Percentiles rank a stretch among this genome's conserved stretches.
Evolutionary conservation across 257 asterid genomes (phyloP).

Genomic region (Jacaranda mimosifolia): DNA sequence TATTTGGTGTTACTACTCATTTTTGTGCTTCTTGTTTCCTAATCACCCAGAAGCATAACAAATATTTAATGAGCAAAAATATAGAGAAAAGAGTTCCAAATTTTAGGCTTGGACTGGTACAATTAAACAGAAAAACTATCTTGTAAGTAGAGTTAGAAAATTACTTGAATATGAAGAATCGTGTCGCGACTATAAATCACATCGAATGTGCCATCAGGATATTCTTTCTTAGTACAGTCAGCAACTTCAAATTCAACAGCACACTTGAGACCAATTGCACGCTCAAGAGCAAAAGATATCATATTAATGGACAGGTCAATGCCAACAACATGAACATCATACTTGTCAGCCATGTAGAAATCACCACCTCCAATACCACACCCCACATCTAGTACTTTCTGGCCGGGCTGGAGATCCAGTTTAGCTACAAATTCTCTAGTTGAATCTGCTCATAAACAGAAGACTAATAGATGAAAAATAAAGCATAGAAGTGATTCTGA

Average conservation of each 20-base stretch:
- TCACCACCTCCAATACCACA: conserved; percentile 99
- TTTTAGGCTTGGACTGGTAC: no score
- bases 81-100: no score
- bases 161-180: conserved; percentile 91
- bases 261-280: conserved; percentile 83
- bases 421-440: conserved; percentile 86
- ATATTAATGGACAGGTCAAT: conserved; percentile 93
- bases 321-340: conserved; percentile 90
- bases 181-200: conserved; percentile 97
- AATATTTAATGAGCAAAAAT: no score
- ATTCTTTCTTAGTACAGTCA: conserved; percentile 91
- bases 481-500: conserved; percentile 1
- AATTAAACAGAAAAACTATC: no score
- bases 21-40: no score
- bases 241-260: conserved; percentile 99
- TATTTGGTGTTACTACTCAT: no score
- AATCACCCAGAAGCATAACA: no score
- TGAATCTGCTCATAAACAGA: conserved; percentile 69
- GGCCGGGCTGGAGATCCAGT: conserved; percentile 87
- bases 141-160: conserved; percentile 19
- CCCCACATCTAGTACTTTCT: conserved; percentile 94
- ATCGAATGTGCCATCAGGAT: conserved; percentile 79
- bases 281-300: conserved; percentile 97
- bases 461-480: neutral
- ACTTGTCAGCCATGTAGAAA: conserved; percentile 92